A percentile compares a stretch with the other conserved stretches of the same genome.
These are phyloP conservation scores for Pachyrhizus erosus DNA, from an alignment of 306 rosid genomes.

Conservation along the genomic window DNA sequence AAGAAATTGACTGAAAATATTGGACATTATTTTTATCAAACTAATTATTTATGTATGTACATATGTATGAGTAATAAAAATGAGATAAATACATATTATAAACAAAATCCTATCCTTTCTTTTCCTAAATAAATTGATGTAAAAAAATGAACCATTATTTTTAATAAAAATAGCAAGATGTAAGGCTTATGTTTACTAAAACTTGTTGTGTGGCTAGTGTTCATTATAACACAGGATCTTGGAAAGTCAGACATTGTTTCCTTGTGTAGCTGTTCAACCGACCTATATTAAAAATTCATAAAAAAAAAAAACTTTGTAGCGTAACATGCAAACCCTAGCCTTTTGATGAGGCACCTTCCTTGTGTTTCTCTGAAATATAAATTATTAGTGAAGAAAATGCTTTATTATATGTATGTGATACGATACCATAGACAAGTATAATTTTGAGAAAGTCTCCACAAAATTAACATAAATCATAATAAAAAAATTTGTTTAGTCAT, in stretches of 20 bases:
- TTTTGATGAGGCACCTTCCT: background rate
- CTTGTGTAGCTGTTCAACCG: slow-evolving; percentile 29
- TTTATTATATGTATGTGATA: background rate
- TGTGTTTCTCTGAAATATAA: background rate
- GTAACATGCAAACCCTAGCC: background rate
- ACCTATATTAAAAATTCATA: slow-evolving; percentile 28
- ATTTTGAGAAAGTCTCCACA: background rate
- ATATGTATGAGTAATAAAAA: too few species aligned
- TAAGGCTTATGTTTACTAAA: background rate
- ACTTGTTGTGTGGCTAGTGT: background rate
- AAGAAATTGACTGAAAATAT: too few species aligned
- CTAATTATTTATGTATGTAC: too few species aligned
- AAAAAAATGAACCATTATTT: background rate
- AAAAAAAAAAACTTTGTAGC: background rate
- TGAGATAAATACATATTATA: too few species aligned
- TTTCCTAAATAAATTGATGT: background rate
- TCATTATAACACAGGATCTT: slow-evolving; percentile 11
- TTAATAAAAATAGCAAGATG: background rate
- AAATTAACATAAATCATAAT: background rate
- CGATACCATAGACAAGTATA: background rate
- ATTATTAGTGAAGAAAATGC: background rate
- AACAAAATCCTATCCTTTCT: too few species aligned
- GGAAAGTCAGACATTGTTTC: slow-evolving; percentile 15
- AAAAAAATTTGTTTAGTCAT: background rate
- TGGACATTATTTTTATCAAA: too few species aligned